phyloP scores from a whole-genome alignment of 148 eudicot species.

The Heliosperma pusillum region DNA sequence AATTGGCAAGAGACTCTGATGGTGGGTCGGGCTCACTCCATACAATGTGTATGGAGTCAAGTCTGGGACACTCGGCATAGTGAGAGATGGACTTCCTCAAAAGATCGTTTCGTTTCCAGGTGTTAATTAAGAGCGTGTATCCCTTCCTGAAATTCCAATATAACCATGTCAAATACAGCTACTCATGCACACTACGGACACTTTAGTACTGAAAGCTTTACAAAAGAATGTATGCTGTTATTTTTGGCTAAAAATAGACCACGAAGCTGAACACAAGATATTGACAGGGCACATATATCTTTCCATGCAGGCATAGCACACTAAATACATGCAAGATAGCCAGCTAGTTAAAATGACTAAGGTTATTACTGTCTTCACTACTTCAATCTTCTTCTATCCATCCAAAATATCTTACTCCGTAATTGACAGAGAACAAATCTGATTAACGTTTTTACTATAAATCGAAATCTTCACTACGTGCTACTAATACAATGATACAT shows the following conservation, averaged over 20 bases:
- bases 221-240: neutral
- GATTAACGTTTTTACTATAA: neutral
- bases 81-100: slow-evolving; percentile 79
- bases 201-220: neutral
- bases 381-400: neutral
- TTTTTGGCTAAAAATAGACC: neutral
- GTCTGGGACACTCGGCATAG: slow-evolving; percentile 62
- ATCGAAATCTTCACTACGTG: neutral
- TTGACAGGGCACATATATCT: neutral
- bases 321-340: neutral
- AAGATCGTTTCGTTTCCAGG: slow-evolving; percentile 92
- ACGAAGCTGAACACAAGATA: neutral
- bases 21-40: slow-evolving; percentile 95
- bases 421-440: neutral
- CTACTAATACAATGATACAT: neutral
- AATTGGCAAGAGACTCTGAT: slow-evolving; percentile 50
- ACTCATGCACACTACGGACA: neutral
- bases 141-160: slow-evolving; percentile 50
- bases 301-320: neutral
- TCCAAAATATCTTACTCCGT: neutral
- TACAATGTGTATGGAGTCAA: slow-evolving; percentile 68
- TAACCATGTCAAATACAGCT: neutral
- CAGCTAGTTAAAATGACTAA: neutral
- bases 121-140: slow-evolving; percentile 71
- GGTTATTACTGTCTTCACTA: neutral